Conservation (phyloP, 75 land plant species). For the Cryptomeria japonica region DNA sequence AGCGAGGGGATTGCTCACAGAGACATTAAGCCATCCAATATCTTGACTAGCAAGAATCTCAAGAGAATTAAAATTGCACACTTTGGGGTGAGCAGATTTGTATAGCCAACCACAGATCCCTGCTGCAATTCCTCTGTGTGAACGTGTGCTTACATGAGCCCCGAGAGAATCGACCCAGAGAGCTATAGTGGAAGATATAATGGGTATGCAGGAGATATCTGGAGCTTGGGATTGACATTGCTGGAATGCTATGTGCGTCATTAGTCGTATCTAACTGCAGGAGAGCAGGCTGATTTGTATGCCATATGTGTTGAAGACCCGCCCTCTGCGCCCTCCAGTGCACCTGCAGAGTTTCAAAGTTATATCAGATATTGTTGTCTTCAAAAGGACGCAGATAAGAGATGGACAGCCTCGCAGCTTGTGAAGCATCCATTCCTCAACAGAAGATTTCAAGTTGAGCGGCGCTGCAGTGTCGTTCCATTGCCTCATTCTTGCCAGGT, state of each 20-base stretch:
- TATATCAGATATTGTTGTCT: slow-evolving; percentile 51
- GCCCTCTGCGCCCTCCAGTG: slow-evolving; percentile 42
- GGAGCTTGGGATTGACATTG: slow-evolving; percentile 65
- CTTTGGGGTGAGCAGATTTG: slow-evolving; percentile 66
- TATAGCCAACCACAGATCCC: slow-evolving; percentile 43
- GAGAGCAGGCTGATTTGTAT: slow-evolving; percentile 21
- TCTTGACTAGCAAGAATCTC: slow-evolving; percentile 23
- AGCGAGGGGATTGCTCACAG: no score
- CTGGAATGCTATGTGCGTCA: slow-evolving; percentile 61
- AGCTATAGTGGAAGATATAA: no score
- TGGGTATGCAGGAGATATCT: slow-evolving; percentile 4
- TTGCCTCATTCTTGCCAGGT: no score
- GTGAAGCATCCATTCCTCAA: slow-evolving; percentile 49
- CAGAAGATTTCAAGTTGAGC: no score
- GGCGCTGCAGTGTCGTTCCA: no score
- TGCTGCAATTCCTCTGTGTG: slow-evolving; percentile 55
- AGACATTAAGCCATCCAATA: no score
- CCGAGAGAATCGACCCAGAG: no score
- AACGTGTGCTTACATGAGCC: no score
- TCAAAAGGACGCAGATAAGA: slow-evolving; percentile 47
- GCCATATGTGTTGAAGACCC: slow-evolving; percentile 16
- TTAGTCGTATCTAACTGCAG: slow-evolving; percentile 54
- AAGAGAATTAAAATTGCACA: slow-evolving; percentile 68
- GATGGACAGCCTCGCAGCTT: slow-evolving; percentile 8
- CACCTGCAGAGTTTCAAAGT: slow-evolving; percentile 20